Evolutionary conservation across 352 stramenopile genomes (phyloP).

Genomic region (Achlya hypogyna): DNA sequence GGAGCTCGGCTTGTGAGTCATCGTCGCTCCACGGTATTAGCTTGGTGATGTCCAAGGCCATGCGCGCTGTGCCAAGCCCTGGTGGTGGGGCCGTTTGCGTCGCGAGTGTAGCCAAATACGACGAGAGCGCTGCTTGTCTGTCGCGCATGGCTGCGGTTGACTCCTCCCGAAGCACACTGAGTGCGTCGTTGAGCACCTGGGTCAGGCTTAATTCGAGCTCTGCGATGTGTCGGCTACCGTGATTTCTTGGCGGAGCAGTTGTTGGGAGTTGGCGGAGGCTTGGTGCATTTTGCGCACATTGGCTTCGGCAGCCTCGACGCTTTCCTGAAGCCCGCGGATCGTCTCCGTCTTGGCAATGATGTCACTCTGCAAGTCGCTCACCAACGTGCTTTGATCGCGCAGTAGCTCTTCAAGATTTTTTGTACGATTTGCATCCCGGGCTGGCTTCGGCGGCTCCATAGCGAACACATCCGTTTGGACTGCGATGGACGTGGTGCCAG

Average conservation of each 20-base stretch:
- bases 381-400: not conserved
- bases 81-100: not conserved
- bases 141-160: slow-evolving; percentile 7
- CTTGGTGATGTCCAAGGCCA: not conserved
- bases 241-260: slow-evolving; percentile 11
- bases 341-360: not conserved
- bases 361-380: not conserved
- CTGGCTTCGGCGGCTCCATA: not conserved
- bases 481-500: too few species aligned
- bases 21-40: not conserved
- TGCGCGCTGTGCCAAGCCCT: not conserved
- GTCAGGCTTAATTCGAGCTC: too few species aligned
- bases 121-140: not conserved
- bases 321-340: not conserved
- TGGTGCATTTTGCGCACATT: not conserved
- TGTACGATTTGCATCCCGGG: not conserved
- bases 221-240: not conserved
- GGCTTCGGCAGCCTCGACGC: not conserved
- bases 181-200: not conserved
- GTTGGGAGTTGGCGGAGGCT: not conserved
- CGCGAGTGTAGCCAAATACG: not conserved
- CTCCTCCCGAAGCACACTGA: not conserved
- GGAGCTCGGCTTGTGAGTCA: slow-evolving; percentile 2
- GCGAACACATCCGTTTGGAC: not conserved
- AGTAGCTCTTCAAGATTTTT: not conserved